phyloP scores from a whole-genome alignment of 768 basidiomycete species.

The Nevesoporus exiguus region DNA sequence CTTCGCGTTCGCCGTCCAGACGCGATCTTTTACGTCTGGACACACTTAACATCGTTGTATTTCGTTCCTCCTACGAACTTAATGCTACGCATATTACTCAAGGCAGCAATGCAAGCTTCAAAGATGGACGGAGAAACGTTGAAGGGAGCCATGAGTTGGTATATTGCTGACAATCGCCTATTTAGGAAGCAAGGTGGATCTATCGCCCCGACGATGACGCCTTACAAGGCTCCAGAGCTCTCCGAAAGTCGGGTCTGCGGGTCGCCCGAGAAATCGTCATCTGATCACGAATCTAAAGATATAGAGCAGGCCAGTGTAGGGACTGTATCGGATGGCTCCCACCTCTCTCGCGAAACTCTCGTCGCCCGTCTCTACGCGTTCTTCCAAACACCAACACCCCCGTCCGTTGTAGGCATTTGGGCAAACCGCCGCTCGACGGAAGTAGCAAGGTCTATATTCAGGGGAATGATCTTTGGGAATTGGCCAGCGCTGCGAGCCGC shows the following conservation, averaged over 20 bases:
- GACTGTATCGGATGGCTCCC: not conserved
- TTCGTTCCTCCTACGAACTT: constrained; percentile 49
- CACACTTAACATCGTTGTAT: constrained; percentile 59
- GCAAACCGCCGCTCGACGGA: constrained; percentile 42
- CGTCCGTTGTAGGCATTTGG: constrained; percentile 43
- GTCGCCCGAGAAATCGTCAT: not conserved
- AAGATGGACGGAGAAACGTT: constrained; percentile 49
- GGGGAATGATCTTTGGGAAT: constrained; percentile 54
- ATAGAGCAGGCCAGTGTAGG: not conserved
- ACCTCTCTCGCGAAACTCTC: constrained; percentile 9
- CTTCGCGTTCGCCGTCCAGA: constrained; percentile 56
- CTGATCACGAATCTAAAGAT: not conserved
- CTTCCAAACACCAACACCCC: constrained; percentile 23
- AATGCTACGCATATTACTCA: constrained; percentile 59
- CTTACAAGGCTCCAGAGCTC: not conserved
- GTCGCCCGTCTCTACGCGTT: constrained; percentile 9
- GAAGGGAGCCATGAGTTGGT: constrained; percentile 43
- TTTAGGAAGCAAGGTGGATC: constrained; percentile 17
- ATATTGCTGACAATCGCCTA: constrained; percentile 17
- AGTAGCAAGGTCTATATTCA: constrained; percentile 51
- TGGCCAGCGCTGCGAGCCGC: constrained; percentile 42
- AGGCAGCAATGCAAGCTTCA: constrained; percentile 52
- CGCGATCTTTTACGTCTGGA: constrained; percentile 63
- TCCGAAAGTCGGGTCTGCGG: not conserved
- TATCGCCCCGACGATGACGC: constrained; percentile 9